Evolutionary conservation across 1,284 basidiomycete genomes (phyloP).

Genomic region (Trametes hirsuta): DNA sequence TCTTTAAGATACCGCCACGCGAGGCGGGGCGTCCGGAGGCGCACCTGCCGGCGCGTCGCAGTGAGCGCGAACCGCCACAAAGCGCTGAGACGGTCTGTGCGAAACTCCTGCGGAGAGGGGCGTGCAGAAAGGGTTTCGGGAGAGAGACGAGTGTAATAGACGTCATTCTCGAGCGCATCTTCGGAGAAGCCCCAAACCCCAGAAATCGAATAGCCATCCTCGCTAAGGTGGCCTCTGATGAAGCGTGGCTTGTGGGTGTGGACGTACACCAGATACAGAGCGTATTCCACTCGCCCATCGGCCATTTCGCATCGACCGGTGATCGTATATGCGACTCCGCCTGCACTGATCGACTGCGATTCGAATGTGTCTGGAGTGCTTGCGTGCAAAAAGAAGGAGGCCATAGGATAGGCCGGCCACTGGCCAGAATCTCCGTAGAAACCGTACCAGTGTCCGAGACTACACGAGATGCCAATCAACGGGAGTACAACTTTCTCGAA

Average conservation of each 20-base stretch:
- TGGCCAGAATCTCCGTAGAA: background rate
- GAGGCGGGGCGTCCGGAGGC: background rate
- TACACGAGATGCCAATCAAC: background rate
- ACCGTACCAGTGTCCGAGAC: constrained; percentile 18
- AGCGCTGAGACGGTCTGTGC: background rate
- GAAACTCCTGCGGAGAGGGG: constrained; percentile 12
- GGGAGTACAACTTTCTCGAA: background rate
- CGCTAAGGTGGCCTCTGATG: no score
- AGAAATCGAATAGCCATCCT: background rate
- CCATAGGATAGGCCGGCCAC: constrained; percentile 6
- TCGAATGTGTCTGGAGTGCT: background rate
- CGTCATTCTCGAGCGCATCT: background rate
- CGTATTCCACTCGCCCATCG: background rate
- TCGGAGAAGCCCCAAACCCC: constrained; percentile 13
- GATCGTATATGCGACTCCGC: background rate
- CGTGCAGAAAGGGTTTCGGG: constrained; percentile 12
- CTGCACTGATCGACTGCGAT: background rate
- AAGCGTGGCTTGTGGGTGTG: no score
- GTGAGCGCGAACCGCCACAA: background rate
- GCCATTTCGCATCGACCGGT: background rate
- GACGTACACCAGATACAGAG: no score
- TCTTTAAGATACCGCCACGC: constrained; percentile 13
- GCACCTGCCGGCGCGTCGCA: background rate
- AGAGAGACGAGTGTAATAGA: constrained; percentile 14
- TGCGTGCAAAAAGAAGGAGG: constrained; percentile 5